Evolutionary conservation across 2,329 filamentous ascomycete genomes (phyloP).

Genomic region (Ceratocystis cubensis): DNA sequence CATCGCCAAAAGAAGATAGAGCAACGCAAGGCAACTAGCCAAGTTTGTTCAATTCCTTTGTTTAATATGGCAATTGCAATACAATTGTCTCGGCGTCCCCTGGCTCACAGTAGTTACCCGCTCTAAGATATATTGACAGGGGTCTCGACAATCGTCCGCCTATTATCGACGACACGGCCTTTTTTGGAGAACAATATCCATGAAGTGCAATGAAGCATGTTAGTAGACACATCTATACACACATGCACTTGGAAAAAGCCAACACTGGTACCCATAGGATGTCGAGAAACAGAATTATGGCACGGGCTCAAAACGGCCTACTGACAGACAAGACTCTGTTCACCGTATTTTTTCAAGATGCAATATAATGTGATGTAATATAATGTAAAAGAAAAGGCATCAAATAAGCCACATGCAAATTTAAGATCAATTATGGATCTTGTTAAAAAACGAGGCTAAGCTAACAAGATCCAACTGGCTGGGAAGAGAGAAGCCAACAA

Average conservation of each 20-base stretch:
- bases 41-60: background rate
- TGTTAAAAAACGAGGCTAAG: slow-evolving; percentile 2
- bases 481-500: background rate
- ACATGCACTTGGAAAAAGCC: too few species aligned
- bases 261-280: too few species aligned
- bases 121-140: background rate
- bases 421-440: background rate
- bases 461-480: slow-evolving; percentile 3
- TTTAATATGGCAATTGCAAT: slow-evolving; percentile 6
- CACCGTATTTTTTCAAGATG: too few species aligned
- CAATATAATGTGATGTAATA: too few species aligned
- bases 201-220: too few species aligned
- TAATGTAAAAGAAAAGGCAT: background rate
- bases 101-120: background rate
- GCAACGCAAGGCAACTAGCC: background rate
- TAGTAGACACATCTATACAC: too few species aligned
- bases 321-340: too few species aligned
- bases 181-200: too few species aligned
- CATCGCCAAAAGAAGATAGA: background rate
- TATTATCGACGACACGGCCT: too few species aligned
- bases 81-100: slow-evolving; percentile 2
- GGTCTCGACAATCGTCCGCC: too few species aligned
- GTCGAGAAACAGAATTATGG: too few species aligned
- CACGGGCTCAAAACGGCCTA: too few species aligned
- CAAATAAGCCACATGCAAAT: background rate